These are phyloP conservation scores for Magnusiomyces magnusii DNA, from an alignment of 1,139 yeast species.

Conservation along the genomic window DNA sequence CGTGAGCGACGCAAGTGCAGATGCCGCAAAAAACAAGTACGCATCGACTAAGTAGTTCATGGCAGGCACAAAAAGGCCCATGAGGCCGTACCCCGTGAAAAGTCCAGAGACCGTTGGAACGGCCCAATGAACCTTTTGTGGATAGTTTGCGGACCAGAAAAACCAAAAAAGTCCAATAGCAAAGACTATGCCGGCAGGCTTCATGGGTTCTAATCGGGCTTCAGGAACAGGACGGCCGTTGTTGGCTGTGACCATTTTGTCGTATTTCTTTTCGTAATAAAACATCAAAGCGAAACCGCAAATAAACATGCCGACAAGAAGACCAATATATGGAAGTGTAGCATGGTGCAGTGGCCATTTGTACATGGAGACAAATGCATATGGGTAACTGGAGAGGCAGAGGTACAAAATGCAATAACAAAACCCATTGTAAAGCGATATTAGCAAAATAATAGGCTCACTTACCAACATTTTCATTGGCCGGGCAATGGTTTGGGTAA, in stretches of 20 bases:
- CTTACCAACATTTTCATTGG: constrained; percentile 60
- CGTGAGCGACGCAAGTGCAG: constrained; percentile 82
- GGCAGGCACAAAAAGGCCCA: constrained; percentile 69
- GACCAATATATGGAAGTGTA: constrained; percentile 35
- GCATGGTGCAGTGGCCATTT: constrained; percentile 50
- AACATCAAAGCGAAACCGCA: constrained; percentile 27
- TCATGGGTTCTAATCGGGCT: constrained; percentile 67
- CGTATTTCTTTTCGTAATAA: constrained; percentile 29
- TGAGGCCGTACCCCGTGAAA: constrained; percentile 66
- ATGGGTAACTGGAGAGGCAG: constrained; percentile 71
- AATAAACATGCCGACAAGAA: constrained; percentile 44
- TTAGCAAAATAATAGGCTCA: constrained; percentile 65
- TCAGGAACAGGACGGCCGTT: constrained; percentile 67
- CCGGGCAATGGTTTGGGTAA: constrained; percentile 59
- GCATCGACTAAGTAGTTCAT: constrained; percentile 75
- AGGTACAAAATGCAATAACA: constrained; percentile 76
- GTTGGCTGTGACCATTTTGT: constrained; percentile 37
- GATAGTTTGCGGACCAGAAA: constrained; percentile 77
- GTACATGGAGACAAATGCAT: constrained; percentile 57
- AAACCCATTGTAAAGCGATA: constrained; percentile 72
- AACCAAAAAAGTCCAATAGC: constrained; percentile 79
- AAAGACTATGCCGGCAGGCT: constrained; percentile 61
- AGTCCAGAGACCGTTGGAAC: constrained; percentile 74
- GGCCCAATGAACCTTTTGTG: constrained; percentile 64
- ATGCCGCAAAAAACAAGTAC: constrained; percentile 73